These are phyloP conservation scores for Chytriomyces hyalinus DNA, from an alignment of 192 early-diverging fungal genomes.

Conservation along the genomic window DNA sequence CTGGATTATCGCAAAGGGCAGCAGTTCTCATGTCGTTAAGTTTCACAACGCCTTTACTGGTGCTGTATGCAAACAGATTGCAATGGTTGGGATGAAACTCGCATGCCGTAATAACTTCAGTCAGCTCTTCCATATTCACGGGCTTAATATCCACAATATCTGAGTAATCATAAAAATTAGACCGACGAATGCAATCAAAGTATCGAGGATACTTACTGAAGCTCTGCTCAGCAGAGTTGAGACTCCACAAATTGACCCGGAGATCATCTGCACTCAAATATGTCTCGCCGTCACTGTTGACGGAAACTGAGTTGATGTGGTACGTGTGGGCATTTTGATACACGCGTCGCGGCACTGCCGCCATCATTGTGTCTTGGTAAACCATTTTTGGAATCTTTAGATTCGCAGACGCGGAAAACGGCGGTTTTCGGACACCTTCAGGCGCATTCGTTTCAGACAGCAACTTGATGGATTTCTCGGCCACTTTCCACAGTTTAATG, in stretches of 20 bases:
- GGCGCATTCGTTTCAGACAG: conserved; percentile 90
- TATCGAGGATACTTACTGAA: conserved; percentile 67
- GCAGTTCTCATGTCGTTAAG: conserved; percentile 94
- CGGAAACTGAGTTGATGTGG: conserved; percentile 99
- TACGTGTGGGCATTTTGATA: conserved; percentile 99
- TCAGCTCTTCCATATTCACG: conserved; percentile 99
- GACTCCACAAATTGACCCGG: conserved; percentile 98
- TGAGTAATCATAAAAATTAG: conserved; percentile 31
- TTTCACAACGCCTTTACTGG: conserved; percentile 97
- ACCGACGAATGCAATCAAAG: conserved; percentile 12
- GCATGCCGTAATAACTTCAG: conserved; percentile 97
- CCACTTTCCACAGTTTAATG: conserved; percentile 99
- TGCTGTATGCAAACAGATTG: conserved; percentile 98
- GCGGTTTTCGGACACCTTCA: conserved; percentile 53
- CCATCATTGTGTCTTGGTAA: conserved; percentile 95
- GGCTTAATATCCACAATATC: conserved; percentile 99
- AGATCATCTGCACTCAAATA: conserved; percentile 97
- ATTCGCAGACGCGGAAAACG: conserved; percentile 50
- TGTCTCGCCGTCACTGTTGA: conserved; percentile 98
- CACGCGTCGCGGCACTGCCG: conserved; percentile 91
- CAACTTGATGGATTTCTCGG: conserved; percentile 95
- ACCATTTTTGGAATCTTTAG: conserved; percentile 85
- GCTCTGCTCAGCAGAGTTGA: conserved; percentile 96
- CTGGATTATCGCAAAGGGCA: conserved; percentile 92
- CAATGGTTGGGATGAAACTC: conserved; percentile 97